Base-by-base conservation (phyloP, 192 early-diverging fungal species). In the Pecoramyces ruminantium region DNA sequence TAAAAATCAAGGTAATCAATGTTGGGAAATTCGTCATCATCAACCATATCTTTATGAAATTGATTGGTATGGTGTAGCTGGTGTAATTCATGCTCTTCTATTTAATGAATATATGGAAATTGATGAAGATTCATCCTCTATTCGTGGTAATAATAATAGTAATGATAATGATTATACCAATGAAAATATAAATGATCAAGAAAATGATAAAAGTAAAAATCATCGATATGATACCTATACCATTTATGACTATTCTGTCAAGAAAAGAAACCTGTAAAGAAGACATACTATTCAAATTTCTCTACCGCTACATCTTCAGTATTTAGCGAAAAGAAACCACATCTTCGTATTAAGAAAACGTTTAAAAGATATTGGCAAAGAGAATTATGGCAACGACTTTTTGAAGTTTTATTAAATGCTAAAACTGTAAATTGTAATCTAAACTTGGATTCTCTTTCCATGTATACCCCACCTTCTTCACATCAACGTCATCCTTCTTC, bases 51-150 rank as follows among this genome's bases (percentile, higher is more conserved):
- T 30, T 40, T 90, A 85, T 80, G 88, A 90, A 78, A 78, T 83
- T 28, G 89, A 90, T 79, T 89, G 88, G 89, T 89, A 88, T 81
- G 88, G 86, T 79, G 83, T 82, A 16, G 89, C 88, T 2, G 79
- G 80, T 0, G 82, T 89, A 30, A 77, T 87, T 14, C 86, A 89
- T 79, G 84, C 86, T 39, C 30, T 90, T 29, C 79, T 90, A 21
- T 90, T 90, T 86, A 88, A 89, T 29, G 79, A 80, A 79, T 86
- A 88, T 58, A 85, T 90, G 82, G 81, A 85, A 77, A 85, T 89
- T 29, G 38, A 79, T 15, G 78, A 82, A 77, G 79, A 77, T 29
- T 58, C 30, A 34, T 6, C 30, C 3, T 34, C 3, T 34, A 3
- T 34, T 39, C 6, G 13, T 39, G 38, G 13, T 39, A 39, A 39